phyloP scores from a whole-genome alignment of 352 stramenopile genomes.

The Blastocystis sp. region DNA sequence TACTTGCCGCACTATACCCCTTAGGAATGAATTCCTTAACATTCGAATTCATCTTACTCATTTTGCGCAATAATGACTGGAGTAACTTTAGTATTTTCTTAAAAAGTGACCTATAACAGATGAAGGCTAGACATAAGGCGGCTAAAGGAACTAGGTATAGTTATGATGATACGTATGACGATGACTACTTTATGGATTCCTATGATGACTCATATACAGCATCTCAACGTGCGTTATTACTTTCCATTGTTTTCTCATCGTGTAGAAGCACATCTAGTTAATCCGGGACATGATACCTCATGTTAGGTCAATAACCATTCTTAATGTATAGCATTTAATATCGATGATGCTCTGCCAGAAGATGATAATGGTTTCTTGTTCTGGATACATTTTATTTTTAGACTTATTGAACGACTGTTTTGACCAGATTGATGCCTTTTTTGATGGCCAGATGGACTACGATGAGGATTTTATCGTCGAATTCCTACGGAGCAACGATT shows the following conservation, averaged over 20 bases:
- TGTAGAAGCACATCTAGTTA: constrained; percentile 19
- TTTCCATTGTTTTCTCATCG: neutral
- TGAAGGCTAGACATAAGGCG: constrained; percentile 36
- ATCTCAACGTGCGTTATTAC: neutral
- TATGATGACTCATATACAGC: constrained; percentile 21
- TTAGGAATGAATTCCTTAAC: neutral
- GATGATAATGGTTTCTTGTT: constrained; percentile 19
- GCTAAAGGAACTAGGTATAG: constrained; percentile 54
- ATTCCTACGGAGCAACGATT: constrained; percentile 18
- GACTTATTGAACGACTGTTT: constrained; percentile 50
- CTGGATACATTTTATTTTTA: neutral
- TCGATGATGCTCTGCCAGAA: neutral
- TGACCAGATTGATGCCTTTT: constrained; percentile 44
- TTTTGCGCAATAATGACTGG: neutral
- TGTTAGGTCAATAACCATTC: neutral
- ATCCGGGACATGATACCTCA: neutral
- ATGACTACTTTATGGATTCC: constrained; percentile 12
- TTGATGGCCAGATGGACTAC: neutral
- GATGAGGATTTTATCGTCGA: constrained; percentile 35
- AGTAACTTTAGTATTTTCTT: too few relatives aligned
- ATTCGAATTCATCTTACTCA: neutral
- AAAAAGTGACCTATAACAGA: neutral
- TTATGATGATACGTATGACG: constrained; percentile 43
- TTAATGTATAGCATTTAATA: neutral
- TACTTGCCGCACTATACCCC: neutral